These are phyloP conservation scores for Podaxis sp. DNA, from an alignment of 768 basidiomycete genomes.

Conservation along the genomic window DNA sequence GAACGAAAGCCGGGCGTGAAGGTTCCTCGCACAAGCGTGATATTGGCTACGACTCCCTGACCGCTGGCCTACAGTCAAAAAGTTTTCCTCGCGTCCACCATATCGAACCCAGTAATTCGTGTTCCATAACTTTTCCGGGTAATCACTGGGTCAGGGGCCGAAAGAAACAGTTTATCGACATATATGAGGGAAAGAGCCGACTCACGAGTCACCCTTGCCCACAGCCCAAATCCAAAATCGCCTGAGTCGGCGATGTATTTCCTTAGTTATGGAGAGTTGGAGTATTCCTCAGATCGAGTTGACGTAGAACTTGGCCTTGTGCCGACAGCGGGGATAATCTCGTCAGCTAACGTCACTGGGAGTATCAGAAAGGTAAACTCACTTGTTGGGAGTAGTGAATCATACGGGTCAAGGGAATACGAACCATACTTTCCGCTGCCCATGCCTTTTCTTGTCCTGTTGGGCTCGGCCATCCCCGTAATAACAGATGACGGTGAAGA, in stretches of 20 bases:
- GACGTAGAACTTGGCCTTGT: slow-evolving; percentile 50
- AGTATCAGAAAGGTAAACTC: slow-evolving; percentile 22
- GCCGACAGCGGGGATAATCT: slow-evolving; percentile 50
- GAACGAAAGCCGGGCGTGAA: too few species aligned
- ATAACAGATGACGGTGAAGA: not conserved
- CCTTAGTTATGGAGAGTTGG: slow-evolving; percentile 60
- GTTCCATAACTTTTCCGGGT: slow-evolving; percentile 55
- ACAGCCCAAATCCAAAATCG: slow-evolving; percentile 73
- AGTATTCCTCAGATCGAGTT: slow-evolving; percentile 48
- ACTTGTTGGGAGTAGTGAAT: slow-evolving; percentile 59
- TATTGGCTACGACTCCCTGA: slow-evolving; percentile 35
- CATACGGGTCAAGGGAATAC: slow-evolving; percentile 43
- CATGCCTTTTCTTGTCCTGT: too few species aligned
- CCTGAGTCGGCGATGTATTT: slow-evolving; percentile 39
- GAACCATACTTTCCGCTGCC: not conserved
- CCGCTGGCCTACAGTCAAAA: slow-evolving; percentile 33
- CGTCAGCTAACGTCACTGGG: slow-evolving; percentile 1
- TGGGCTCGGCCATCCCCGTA: not conserved
- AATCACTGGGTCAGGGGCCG: slow-evolving; percentile 55
- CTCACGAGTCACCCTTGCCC: slow-evolving; percentile 48
- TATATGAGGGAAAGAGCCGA: not conserved
- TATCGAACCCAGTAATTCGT: slow-evolving; percentile 62
- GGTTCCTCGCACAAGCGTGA: slow-evolving; percentile 54
- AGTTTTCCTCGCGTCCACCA: slow-evolving; percentile 43
- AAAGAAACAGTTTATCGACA: not conserved